Percentiles rank a stretch among this genome's conserved stretches.
phyloP scores from a whole-genome alignment of 805 yeast species.

The Pichia deserticola region DNA sequence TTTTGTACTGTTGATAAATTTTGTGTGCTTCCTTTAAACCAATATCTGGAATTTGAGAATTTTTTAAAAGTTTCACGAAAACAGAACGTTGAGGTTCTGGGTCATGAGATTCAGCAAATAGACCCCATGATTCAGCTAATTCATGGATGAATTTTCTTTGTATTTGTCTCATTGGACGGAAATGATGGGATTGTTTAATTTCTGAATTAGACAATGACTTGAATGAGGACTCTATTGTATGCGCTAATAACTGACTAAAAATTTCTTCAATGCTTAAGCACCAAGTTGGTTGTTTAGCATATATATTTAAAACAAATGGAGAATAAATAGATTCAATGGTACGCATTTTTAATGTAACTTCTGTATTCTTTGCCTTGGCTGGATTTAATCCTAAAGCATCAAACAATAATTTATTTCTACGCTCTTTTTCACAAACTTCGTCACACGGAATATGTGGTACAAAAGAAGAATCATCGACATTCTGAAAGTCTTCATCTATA shows the following conservation, averaged over 20 bases:
- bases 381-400: slow-evolving; percentile 44
- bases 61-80: slow-evolving; percentile 37
- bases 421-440: slow-evolving; percentile 54
- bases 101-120: slow-evolving; percentile 71
- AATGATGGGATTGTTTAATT: slow-evolving; percentile 36
- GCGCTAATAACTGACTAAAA: slow-evolving; percentile 35
- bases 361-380: slow-evolving; percentile 11
- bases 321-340: slow-evolving; percentile 33
- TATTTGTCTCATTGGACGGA: slow-evolving; percentile 64
- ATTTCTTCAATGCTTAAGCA: slow-evolving; percentile 54
- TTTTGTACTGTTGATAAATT: slow-evolving; percentile 25
- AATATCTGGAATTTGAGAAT: slow-evolving; percentile 34
- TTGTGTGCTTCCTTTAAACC: slow-evolving; percentile 40
- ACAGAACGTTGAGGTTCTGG: slow-evolving; percentile 75
- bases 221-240: slow-evolving; percentile 4
- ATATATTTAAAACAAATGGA: slow-evolving; percentile 40
- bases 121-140: slow-evolving; percentile 48
- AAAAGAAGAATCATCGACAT: background rate
- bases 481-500: background rate
- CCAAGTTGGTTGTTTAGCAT: slow-evolving; percentile 56
- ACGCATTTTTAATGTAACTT: slow-evolving; percentile 18
- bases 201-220: slow-evolving; percentile 1
- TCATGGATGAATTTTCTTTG: slow-evolving; percentile 70
- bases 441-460: slow-evolving; percentile 47
- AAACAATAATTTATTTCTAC: slow-evolving; percentile 54